phyloP scores from a whole-genome alignment of 208 protist species.

The Trypanosoma melophagium region DNA sequence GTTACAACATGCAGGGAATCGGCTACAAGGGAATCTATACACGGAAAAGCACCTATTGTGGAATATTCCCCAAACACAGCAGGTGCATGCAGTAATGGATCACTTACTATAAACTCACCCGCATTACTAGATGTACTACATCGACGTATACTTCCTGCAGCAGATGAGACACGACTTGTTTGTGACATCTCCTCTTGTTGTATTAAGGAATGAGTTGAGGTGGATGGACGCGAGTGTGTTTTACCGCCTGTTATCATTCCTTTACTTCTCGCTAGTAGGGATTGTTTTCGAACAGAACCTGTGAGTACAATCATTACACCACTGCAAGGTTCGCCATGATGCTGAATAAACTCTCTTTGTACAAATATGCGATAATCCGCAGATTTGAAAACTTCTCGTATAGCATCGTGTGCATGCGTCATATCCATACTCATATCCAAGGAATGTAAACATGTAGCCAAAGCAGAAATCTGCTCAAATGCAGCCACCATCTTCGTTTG shows the following conservation, averaged over 20 bases:
- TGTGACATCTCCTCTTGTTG: background rate
- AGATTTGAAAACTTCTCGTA: background rate
- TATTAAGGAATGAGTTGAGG: background rate
- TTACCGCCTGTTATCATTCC: no score
- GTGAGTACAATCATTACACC: conserved; percentile 65
- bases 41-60: conserved; percentile 61
- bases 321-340: conserved; percentile 55
- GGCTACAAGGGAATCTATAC: conserved; percentile 48
- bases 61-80: conserved; percentile 62
- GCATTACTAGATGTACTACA: background rate
- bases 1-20: conserved; percentile 43
- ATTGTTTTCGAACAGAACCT: conserved; percentile 33
- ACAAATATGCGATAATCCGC: conserved; percentile 33
- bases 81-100: conserved; percentile 42
- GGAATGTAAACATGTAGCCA: conserved; percentile 14
- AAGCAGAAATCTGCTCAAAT: conserved; percentile 38
- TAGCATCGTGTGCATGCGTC: background rate
- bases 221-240: background rate
- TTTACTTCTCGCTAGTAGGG: no score
- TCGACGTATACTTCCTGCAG: background rate
- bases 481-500: conserved; percentile 29
- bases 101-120: background rate
- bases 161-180: background rate
- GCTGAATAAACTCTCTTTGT: conserved; percentile 62
- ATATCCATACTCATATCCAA: background rate